Base-by-base conservation (phyloP, 2,329 filamentous ascomycete genomes). In the Pyrenochaeta sp. region DNA sequence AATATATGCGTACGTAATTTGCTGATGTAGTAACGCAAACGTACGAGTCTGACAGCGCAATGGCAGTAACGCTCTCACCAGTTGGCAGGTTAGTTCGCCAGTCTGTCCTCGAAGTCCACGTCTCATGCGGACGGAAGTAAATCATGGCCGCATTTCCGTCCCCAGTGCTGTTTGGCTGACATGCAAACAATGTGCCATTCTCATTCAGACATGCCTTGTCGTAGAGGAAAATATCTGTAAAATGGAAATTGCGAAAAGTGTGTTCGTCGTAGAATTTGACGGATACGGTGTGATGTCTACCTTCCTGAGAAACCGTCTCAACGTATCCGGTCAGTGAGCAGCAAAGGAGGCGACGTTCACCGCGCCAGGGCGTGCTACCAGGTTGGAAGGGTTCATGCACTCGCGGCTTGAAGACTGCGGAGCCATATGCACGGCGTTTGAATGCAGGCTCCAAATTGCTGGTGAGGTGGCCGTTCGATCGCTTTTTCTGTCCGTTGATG, bases 221-320 rank as follows among this genome's bases (percentile, higher is more conserved):
- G 76, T 98, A 98, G 3, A 92, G 83, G 72, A 92, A 97, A 0
- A 92, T 94, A 72, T 99, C 95, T 11, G 93, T 98, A 74, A 99
- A 98, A 78, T 98, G 95, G 68, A 97, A 97, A 74, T 98, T 92
- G 42, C 94, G 86, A 73, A 97, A 90, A 54, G 90, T 88, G 64
- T 96, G 92, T 53, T 92, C 90, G 74, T 99, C 96, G 73, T 98
- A 97, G 74, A 99, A 99, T 68, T 98, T 95, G 1, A 98, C 93
- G 0, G 93, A 97, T 10, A 99, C 89, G 1, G 95, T 99, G 72
- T 98, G 75, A 52, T 82, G 87, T 66, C 94, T 90, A 0, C 90
- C 90, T 69, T 97, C 93, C 75, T 99, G 95, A 64, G 97, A 91
- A 15, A 99, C 91, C 0, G 94, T 98, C 92, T 95, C 99, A 7